phyloP scores from a whole-genome alignment of 2,329 filamentous ascomycete species.

The Capronia americana region DNA sequence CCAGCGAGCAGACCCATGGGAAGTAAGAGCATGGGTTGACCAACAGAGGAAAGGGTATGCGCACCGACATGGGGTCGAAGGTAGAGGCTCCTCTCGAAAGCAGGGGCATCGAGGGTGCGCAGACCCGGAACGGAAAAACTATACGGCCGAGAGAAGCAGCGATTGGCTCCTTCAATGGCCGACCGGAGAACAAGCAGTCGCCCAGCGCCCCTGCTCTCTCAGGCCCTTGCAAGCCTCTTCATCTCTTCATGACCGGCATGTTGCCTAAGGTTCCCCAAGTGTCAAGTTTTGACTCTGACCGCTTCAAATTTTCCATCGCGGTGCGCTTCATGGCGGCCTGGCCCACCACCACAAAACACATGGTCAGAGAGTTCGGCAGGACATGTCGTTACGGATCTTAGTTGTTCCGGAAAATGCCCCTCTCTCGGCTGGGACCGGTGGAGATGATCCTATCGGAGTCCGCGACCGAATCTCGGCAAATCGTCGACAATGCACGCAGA shows the following conservation, averaged over 20 bases:
- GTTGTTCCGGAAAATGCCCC: not conserved
- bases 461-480: constrained; percentile 6
- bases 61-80: not conserved
- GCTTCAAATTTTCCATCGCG: not conserved
- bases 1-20: not conserved
- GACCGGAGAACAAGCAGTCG: constrained; percentile 1
- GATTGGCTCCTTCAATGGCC: constrained; percentile 28
- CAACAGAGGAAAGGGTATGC: constrained; percentile 1
- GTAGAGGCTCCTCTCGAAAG: not conserved
- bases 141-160: constrained; percentile 27
- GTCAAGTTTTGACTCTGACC: not conserved
- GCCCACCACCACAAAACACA: not conserved
- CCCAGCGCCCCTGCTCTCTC: not conserved
- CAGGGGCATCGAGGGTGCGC: not conserved
- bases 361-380: not conserved
- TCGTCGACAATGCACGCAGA: not conserved
- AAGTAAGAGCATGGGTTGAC: not conserved
- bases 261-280: not conserved
- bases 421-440: constrained; percentile 1
- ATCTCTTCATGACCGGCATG: not conserved
- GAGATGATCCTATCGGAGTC: constrained; percentile 9
- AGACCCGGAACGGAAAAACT: constrained; percentile 36
- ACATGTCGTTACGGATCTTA: not conserved
- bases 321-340: not conserved
- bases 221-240: not conserved